phyloP scores from a whole-genome alignment of 495 filamentous ascomycete species.

The Penicillium alfredii region DNA sequence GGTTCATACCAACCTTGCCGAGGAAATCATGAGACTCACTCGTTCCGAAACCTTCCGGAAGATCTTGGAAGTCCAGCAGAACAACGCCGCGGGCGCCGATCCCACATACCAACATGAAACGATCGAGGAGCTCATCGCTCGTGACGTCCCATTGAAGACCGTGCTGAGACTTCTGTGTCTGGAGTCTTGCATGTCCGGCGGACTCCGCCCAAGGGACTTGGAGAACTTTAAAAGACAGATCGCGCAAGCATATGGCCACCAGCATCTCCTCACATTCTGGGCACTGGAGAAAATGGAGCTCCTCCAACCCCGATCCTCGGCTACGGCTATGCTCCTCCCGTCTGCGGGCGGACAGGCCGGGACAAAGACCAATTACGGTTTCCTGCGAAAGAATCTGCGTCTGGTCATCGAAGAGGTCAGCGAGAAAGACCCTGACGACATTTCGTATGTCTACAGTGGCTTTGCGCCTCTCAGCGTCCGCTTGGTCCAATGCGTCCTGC shows the following conservation, averaged over 20 bases:
- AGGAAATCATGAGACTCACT: constrained; percentile 92
- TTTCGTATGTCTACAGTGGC: constrained; percentile 95
- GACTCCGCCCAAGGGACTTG: constrained; percentile 78
- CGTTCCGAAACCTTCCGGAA: constrained; percentile 81
- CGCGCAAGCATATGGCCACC: constrained; percentile 88
- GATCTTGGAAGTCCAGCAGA: constrained; percentile 89
- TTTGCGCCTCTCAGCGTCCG: constrained; percentile 92
- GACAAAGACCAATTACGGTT: constrained; percentile 82
- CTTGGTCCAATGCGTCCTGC: constrained; percentile 89
- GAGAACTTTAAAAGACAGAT: constrained; percentile 85
- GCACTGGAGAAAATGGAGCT: constrained; percentile 87
- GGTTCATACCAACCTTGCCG: constrained; percentile 83
- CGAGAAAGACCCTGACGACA: constrained; percentile 92
- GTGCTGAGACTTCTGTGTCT: constrained; percentile 83
- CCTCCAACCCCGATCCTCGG: constrained; percentile 64
- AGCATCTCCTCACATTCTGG: constrained; percentile 85
- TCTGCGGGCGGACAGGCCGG: constrained; percentile 50
- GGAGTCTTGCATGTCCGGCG: constrained; percentile 84
- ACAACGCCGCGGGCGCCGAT: constrained; percentile 86
- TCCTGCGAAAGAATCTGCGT: constrained; percentile 74
- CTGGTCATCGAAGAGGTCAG: constrained; percentile 96
- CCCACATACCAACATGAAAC: constrained; percentile 80
- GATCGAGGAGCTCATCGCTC: constrained; percentile 88
- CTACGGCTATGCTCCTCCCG: constrained; percentile 64
- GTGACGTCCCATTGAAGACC: constrained; percentile 68